Base-by-base conservation (phyloP, 2,329 filamentous ascomycete genomes). In the Leptographium procerum region DNA sequence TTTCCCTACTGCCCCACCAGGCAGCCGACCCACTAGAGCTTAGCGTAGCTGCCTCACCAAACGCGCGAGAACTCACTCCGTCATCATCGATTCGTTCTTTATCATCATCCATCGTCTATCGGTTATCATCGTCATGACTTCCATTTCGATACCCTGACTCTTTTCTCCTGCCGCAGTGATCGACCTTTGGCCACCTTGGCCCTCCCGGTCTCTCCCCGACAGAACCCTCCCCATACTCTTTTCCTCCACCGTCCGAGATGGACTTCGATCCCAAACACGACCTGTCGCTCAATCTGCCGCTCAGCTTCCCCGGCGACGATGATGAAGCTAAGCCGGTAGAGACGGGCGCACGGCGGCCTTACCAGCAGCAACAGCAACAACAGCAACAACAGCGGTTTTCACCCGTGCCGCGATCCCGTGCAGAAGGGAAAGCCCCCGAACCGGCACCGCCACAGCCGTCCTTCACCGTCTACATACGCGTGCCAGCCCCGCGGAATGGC, bases 401-500 rank as follows among this genome's bases (percentile, higher is more conserved):
- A 1, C 4, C 24, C 24, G 9, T 28, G 3, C 14, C 34, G 6
- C 24, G 26, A 22, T 19, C 13, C 11, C 26, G 26, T 2, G 2
- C 43, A 57, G 16, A n/a, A 29, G 28, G 22, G 19, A 16, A 24
- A 29, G 14, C 22, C 29, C 2, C 52, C 29, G 52, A 28, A 3
- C 2, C 59, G 11, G 16, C 51, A 19, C 24, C 47, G 9, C 16
- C 29, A 4, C 22, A 83, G 57, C 78, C 80, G 50, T 77, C 71
- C 40, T 85, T 83, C 69, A 95, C 89, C 16, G 85, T 95, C 60
- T 89, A 95, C 67, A 83, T 99, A 63, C 82, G 91, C 62, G 81
- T 97, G n/a, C 94, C 94, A 28, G 95, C 96, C 67, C 83, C 87
- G 40, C 83, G 94, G 59, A 87, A 88, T 47, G 84, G 88, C 66